Evolutionary conservation across 345 rosid species (phyloP), one percentile per base, ranked within the genome.

Genomic region (Turritis glabra): DNA sequence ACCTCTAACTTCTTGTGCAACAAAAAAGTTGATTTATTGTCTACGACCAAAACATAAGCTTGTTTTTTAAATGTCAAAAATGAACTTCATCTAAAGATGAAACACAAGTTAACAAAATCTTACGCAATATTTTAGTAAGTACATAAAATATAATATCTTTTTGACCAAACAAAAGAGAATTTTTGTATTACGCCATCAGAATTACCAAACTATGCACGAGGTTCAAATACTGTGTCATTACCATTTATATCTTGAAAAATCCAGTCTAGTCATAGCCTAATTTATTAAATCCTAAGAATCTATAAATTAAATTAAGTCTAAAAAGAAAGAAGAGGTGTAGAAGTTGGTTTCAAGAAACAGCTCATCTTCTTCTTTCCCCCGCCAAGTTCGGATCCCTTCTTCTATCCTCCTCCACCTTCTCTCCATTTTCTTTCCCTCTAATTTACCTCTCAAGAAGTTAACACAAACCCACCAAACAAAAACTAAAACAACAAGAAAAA

Each of bases 381-480:
- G 71, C 54, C 72, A 53, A 64, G 43, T 38, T 52, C 79, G 75
- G 79, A 61, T 61, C 75, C 40, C 2, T 71, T 71, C 67, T 58
- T 35, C 43, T 67, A 69, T 63, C 69, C 80, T 69, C 80, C 75
- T 62, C 69, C 60, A 60, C 72, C 59, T 64, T 71, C 53, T 76
- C 74, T 76, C 74, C 71, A 70, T 63, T 63, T 63, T 46, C 80
- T 62, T 68, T 47, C 70, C 70, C 25, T 73, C 46, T 56, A 53
- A 71, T 48, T 59, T 22, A 46, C 41, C 58, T 66, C 67, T 29
- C 75, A 69, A 46, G 18, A 52, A 59, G 60, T 64, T 65, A 27
- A 58, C 73, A 5, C 58, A 69, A 69, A 40, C 57, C 79, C 69
- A 76, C 48, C 64, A 35, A 54, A 62, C 59, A 18, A 8, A 23